Percentiles rank a stretch among this genome's conserved stretches.
Evolutionary conservation across 2,329 filamentous ascomycete genomes (phyloP).

Genomic region (Exophiala aquamarina): DNA sequence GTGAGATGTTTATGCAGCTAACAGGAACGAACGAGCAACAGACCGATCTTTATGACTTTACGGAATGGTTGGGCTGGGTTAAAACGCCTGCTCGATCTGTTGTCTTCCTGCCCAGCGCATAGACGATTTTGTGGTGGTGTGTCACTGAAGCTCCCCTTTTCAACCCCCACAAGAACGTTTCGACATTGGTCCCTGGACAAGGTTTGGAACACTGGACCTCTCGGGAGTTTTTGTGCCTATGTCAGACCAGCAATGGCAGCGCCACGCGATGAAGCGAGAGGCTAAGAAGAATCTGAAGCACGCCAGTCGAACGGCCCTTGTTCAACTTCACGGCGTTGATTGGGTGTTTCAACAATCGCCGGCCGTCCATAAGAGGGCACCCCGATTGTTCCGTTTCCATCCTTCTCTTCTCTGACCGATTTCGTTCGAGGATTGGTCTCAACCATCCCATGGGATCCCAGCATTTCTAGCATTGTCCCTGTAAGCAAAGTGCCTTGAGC

Average conservation of each 20-base stretch:
- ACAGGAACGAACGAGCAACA: too few relatives aligned
- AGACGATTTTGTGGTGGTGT: too few relatives aligned
- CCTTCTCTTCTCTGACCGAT: conserved; percentile 13
- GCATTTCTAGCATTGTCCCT: background rate
- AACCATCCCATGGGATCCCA: background rate
- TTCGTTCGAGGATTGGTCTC: conserved; percentile 19
- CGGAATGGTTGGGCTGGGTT: too few relatives aligned
- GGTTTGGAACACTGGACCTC: conserved; percentile 2
- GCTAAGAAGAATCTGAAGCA: conserved; percentile 24
- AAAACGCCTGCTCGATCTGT: too few relatives aligned
- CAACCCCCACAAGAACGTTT: background rate
- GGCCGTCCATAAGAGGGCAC: background rate
- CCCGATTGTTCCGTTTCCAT: background rate
- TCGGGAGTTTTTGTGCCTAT: conserved; percentile 20
- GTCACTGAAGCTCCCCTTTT: too few relatives aligned
- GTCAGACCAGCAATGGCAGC: conserved; percentile 1
- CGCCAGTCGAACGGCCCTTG: conserved; percentile 16
- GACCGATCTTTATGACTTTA: too few relatives aligned
- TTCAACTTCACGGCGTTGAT: conserved; percentile 5
- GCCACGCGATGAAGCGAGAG: conserved; percentile 18
- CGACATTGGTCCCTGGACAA: too few relatives aligned
- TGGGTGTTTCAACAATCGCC: conserved; percentile 10
- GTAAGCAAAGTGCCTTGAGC: background rate
- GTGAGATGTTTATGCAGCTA: too few relatives aligned
- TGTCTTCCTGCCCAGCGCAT: too few relatives aligned